phyloP scores from a whole-genome alignment of 2,329 filamentous ascomycete species.

The Alternaria panax region DNA sequence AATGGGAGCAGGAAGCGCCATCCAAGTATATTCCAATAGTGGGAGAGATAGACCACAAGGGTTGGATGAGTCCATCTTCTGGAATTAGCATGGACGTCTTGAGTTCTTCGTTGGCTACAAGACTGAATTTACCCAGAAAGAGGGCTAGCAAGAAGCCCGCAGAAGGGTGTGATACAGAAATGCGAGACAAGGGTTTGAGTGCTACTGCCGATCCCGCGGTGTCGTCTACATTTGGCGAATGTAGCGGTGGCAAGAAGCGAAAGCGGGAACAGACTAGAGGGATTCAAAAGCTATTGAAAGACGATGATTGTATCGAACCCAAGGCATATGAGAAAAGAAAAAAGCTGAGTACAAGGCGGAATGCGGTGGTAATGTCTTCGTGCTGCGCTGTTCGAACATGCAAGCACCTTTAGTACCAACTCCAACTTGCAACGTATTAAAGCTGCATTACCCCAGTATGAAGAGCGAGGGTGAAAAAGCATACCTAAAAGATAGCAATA shows the following conservation, averaged over 20 bases:
- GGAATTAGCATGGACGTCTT: too few species aligned
- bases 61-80: too few species aligned
- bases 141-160: neutral
- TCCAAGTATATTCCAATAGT: too few species aligned
- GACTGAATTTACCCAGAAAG: neutral
- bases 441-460: too few species aligned
- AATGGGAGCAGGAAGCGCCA: too few species aligned
- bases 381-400: neutral
- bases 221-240: neutral
- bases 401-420: neutral
- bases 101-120: too few species aligned
- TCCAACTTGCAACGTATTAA: neutral
- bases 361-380: neutral
- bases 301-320: neutral
- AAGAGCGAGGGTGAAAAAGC: neutral
- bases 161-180: neutral
- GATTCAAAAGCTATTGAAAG: neutral
- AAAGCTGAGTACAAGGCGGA: neutral
- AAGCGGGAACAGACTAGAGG: neutral
- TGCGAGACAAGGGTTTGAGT: neutral
- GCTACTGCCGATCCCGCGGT: neutral
- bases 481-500: constrained; percentile 41
- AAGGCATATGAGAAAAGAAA: neutral
- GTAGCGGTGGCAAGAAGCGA: neutral
- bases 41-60: too few species aligned